A percentile compares a stretch with the other conserved stretches of the same genome.
Conservation (phyloP, 2,329 filamentous ascomycete genomes). For the Epichloe hybrida region DNA sequence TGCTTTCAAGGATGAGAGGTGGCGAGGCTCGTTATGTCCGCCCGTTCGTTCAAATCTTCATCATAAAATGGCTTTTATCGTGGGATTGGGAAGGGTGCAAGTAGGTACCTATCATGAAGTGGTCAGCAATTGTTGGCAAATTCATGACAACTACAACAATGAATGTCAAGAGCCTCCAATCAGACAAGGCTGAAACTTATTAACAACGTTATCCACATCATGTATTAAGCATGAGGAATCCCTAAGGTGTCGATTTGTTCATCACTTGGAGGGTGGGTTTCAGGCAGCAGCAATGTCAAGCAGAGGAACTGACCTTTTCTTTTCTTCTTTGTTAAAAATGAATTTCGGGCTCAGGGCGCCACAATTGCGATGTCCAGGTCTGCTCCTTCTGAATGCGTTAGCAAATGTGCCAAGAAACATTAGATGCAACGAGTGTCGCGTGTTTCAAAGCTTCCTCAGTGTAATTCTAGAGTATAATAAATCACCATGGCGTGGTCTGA, state of each 20-base stretch:
- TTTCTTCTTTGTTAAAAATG: conserved; percentile 10
- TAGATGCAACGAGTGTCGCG: neutral
- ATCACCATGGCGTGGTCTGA: conserved; percentile 47
- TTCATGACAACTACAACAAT: conserved; percentile 5
- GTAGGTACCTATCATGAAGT: conserved; percentile 28
- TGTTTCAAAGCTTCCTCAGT: conserved; percentile 32
- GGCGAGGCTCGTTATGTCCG: conserved; percentile 49
- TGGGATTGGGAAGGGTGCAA: neutral
- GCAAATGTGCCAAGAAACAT: neutral
- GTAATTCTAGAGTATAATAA: conserved; percentile 35
- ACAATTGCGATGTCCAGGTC: neutral
- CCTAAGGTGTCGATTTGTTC: conserved; percentile 48
- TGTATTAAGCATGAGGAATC: conserved; percentile 57
- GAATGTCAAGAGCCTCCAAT: conserved; percentile 26
- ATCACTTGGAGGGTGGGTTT: conserved; percentile 32
- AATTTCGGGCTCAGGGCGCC: neutral
- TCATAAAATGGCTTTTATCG: conserved; percentile 30
- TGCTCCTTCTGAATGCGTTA: neutral
- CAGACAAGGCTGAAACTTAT: conserved; percentile 58
- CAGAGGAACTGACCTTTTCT: conserved; percentile 29
- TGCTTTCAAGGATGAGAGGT: conserved; percentile 35
- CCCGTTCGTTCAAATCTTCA: conserved; percentile 57
- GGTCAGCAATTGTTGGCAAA: conserved; percentile 21
- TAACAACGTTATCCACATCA: conserved; percentile 45
- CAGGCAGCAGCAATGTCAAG: conserved; percentile 3